Percentiles rank a stretch among this genome's conserved stretches.
These are phyloP conservation scores for Lipomyces yamadae DNA, from an alignment of 805 yeast genomes.

Conservation along the genomic window DNA sequence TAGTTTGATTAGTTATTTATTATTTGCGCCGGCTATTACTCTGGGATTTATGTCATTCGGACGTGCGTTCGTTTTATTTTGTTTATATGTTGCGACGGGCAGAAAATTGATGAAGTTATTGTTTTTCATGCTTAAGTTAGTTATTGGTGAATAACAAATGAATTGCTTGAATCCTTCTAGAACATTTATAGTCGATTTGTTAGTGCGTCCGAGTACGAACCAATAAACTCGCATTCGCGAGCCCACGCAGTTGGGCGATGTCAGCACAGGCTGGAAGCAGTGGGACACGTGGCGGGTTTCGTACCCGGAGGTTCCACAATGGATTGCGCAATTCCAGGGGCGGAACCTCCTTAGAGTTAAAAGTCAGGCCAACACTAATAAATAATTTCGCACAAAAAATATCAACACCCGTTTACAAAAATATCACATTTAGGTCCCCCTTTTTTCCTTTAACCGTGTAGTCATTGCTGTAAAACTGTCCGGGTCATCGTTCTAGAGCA, in stretches of 20 bases:
- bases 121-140: too few species aligned
- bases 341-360: not conserved
- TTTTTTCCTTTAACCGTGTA: too few species aligned
- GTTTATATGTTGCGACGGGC: not conserved
- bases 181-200: too few species aligned
- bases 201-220: not conserved
- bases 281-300: not conserved
- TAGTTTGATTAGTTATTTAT: not conserved
- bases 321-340: conserved; percentile 15
- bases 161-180: too few species aligned
- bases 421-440: too few species aligned
- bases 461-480: too few species aligned
- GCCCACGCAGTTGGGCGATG: not conserved
- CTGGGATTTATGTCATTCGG: not conserved
- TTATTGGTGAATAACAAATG: too few species aligned
- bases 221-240: not conserved
- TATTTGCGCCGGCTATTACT: not conserved
- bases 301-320: not conserved
- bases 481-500: too few species aligned
- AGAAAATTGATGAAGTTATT: not conserved
- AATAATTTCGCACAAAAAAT: too few species aligned
- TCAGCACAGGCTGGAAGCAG: not conserved
- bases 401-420: too few species aligned
- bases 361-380: too few species aligned
- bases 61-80: not conserved